phyloP scores from a whole-genome alignment of 305 asterid species.

The Ruellia speciosa region DNA sequence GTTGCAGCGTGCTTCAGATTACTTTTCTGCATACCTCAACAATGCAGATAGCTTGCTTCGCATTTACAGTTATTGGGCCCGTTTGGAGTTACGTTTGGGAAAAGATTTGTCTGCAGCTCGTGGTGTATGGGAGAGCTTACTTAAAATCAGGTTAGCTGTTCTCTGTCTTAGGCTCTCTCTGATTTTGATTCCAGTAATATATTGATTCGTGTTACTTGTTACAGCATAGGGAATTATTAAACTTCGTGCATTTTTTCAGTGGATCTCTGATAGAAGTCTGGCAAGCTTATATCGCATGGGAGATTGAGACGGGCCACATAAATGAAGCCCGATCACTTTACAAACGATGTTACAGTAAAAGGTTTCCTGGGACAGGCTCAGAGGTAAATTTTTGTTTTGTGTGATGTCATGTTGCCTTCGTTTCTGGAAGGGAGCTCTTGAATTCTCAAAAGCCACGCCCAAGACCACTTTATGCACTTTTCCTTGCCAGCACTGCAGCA shows the following conservation, averaged over 20 bases:
- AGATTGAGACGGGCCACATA: slow-evolving; percentile 55
- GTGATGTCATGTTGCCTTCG: not conserved
- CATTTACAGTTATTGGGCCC: slow-evolving; percentile 77
- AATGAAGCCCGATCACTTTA: slow-evolving; percentile 86
- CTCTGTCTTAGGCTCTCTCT: slow-evolving; percentile 8
- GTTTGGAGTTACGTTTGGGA: slow-evolving; percentile 59
- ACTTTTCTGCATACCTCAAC: slow-evolving; percentile 60
- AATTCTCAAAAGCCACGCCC: not conserved
- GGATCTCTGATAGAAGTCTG: slow-evolving; percentile 87
- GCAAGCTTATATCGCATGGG: slow-evolving; percentile 74
- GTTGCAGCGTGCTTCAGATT: slow-evolving; percentile 74
- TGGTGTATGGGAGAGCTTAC: slow-evolving; percentile 91
- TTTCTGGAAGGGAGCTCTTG: not conserved
- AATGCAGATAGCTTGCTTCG: slow-evolving; percentile 50
- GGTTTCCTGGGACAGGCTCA: slow-evolving; percentile 78
- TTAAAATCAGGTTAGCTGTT: slow-evolving; percentile 48
- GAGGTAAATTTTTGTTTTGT: slow-evolving; percentile 47
- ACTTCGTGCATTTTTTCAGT: slow-evolving; percentile 34
- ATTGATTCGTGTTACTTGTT: slow-evolving; percentile 13
- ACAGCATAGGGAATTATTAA: slow-evolving; percentile 6
- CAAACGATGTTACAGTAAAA: slow-evolving; percentile 77
- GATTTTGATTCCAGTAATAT: slow-evolving; percentile 9
- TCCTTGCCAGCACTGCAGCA: no score
- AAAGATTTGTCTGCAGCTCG: slow-evolving; percentile 76
- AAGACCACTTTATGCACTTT: no score